Evolutionary conservation across 768 basidiomycete genomes (phyloP).

Genomic region (Daedaleopsis nitida): DNA sequence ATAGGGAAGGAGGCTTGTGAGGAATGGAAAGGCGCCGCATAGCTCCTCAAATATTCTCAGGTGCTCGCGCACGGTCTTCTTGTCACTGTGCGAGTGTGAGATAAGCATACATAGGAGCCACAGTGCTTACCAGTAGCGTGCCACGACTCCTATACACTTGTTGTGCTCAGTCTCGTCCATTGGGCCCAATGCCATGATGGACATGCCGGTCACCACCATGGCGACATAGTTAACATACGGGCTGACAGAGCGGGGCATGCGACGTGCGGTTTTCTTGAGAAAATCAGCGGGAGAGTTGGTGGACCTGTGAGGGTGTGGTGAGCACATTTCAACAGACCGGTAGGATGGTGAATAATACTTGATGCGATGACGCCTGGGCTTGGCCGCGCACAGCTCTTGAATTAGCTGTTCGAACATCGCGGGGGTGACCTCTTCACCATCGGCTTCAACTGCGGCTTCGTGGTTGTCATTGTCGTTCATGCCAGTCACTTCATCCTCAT

Average conservation of each 20-base stretch:
- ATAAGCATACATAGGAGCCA: not conserved
- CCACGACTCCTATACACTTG: not conserved
- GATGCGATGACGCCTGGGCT: not conserved
- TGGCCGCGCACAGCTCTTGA: not conserved
- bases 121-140: not conserved
- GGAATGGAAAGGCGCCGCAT: not conserved
- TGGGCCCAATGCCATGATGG: not conserved
- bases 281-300: not conserved
- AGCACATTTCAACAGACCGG: not conserved
- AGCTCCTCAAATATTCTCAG: not conserved
- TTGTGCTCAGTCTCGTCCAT: not conserved
- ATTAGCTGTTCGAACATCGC: not conserved
- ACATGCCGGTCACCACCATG: not conserved
- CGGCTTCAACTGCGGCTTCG: not conserved
- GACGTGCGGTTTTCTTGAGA: not conserved
- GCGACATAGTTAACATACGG: not conserved
- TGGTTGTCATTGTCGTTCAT: not conserved
- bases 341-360: not conserved
- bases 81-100: not conserved
- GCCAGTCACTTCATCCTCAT: too few species aligned
- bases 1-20: not conserved
- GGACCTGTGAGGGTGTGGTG: not conserved
- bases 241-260: too few species aligned
- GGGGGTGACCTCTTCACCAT: not conserved
- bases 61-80: not conserved